Base-by-base conservation (phyloP, 805 yeast species). In the Yarrowia keelungensis region DNA sequence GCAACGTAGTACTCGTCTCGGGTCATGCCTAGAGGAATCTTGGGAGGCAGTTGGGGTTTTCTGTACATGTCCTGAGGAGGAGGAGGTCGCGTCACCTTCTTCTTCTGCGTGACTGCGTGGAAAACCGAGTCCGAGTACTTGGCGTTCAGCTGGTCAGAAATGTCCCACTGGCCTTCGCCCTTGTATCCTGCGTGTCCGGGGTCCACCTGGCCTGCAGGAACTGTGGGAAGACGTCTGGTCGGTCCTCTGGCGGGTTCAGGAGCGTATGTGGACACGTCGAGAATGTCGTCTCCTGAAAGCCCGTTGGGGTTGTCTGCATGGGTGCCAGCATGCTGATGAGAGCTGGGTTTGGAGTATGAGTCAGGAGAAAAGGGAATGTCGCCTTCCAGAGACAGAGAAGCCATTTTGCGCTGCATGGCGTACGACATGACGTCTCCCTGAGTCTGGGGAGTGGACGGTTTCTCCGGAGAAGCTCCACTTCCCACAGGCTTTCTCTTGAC, bases 51-150 rank as follows among this genome's bases (percentile, higher is more conserved):
- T 19, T 45, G 49, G 4, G 72, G 72, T 49, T 65, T 68, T 12
- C 50, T 22, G 16, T 65, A 59, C 16, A 72, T 73, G n/a, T 62
- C 39, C 7, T 36, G 56, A 15, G 67, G 56, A 5, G 66, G 47
- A n/a, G 66, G 45, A 12, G 46, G 56, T 3, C 54, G 26, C 3
- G 35, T n/a, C 14, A 32, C 26, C 47, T 56, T 50, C 65, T 69
- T 66, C 35, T 62, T 51, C 22, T 67, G 69, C 8, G 70, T 53
- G 15, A 71, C 71, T n/a, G 70, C 70, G 50, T 71, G 71, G 68
- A 75, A 75, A 61, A 78, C 71, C 7, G 80, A 76, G 43, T 76
- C 79, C 15, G 77, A 77, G 65, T 77, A 78, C 41, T 79, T 76
- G 47, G 74, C 78, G 59, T 78, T 78, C 70, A 78, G 75, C 68